Evolutionary conservation across 176 grass and related monocot species (phyloP).

Genomic region (Aegilops bicornis): DNA sequence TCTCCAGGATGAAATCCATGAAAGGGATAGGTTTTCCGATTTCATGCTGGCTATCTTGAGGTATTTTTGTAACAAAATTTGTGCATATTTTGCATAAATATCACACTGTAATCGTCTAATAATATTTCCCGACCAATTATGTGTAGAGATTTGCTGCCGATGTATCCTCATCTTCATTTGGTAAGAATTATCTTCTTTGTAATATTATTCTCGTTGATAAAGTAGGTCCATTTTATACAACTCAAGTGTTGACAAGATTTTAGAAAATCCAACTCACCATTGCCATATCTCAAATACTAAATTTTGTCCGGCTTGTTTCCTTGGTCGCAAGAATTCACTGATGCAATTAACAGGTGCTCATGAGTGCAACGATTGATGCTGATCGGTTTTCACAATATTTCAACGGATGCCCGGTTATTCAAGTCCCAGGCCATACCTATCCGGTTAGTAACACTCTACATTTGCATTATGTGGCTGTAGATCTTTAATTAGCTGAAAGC

Average conservation of each 20-base stretch:
- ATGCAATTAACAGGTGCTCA: slow-evolving; percentile 73
- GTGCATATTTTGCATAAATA: slow-evolving; percentile 17
- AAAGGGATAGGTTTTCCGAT: slow-evolving; percentile 99
- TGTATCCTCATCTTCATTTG: slow-evolving; percentile 76
- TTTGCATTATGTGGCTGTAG: slow-evolving; percentile 7
- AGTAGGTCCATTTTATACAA: not conserved
- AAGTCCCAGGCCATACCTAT: slow-evolving; percentile 96
- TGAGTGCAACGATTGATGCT: slow-evolving; percentile 95
- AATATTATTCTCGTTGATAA: not conserved
- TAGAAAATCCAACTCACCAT: not conserved
- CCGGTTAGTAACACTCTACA: slow-evolving; percentile 58
- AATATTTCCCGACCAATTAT: slow-evolving; percentile 13
- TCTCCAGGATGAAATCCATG: slow-evolving; percentile 95
- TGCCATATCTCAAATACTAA: slow-evolving; percentile 2
- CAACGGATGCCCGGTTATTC: slow-evolving; percentile 82
- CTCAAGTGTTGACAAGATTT: not conserved
- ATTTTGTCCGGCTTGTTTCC: slow-evolving; percentile 6
- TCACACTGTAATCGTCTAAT: slow-evolving; percentile 24
- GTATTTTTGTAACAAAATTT: slow-evolving; percentile 35
- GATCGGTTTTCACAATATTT: slow-evolving; percentile 93
- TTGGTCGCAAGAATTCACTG: slow-evolving; percentile 18
- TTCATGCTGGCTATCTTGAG: slow-evolving; percentile 95
- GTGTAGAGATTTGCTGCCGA: slow-evolving; percentile 83
- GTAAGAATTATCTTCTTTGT: slow-evolving; percentile 49
- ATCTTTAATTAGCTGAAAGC: slow-evolving; percentile 16